Evolutionary conservation across 768 basidiomycete genomes (phyloP).

Genomic region (Lactarius akahatsu): DNA sequence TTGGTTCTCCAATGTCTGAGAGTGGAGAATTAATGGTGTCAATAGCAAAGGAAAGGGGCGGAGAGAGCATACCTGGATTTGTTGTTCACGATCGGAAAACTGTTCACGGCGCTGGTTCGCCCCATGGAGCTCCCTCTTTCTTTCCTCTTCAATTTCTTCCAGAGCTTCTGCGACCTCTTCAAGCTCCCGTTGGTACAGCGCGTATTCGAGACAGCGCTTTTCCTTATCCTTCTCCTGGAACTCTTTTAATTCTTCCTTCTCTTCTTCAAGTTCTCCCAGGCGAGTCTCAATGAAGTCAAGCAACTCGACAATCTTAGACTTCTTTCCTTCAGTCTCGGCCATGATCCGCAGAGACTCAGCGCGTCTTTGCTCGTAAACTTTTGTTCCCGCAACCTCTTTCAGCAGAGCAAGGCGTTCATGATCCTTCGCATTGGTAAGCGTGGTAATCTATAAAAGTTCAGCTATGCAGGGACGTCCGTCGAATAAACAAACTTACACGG

Average conservation of each 20-base stretch:
- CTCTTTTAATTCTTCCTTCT: slow-evolving; percentile 96
- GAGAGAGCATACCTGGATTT: slow-evolving; percentile 63
- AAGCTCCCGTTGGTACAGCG: slow-evolving; percentile 86
- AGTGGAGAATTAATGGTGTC: slow-evolving; percentile 1
- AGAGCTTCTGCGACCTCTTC: slow-evolving; percentile 85
- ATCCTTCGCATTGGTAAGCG: slow-evolving; percentile 96
- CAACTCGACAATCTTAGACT: slow-evolving; percentile 86
- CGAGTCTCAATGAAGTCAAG: slow-evolving; percentile 90
- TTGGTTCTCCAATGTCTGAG: slow-evolving; percentile 70
- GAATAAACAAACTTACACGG: slow-evolving; percentile 55
- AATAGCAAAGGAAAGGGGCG: neutral
- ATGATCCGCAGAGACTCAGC: slow-evolving; percentile 93
- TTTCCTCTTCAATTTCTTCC: slow-evolving; percentile 83
- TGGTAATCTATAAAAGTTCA: slow-evolving; percentile 69
- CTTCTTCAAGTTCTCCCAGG: slow-evolving; percentile 89
- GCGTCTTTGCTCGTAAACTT: slow-evolving; percentile 95
- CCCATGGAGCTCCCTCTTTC: slow-evolving; percentile 76
- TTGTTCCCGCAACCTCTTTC: slow-evolving; percentile 97
- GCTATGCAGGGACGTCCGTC: neutral
- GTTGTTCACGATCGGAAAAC: slow-evolving; percentile 79
- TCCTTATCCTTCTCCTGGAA: slow-evolving; percentile 97
- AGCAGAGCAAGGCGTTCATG: slow-evolving; percentile 89
- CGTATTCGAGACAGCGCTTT: slow-evolving; percentile 91
- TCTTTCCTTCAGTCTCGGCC: slow-evolving; percentile 93
- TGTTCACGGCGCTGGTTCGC: slow-evolving; percentile 81